These are phyloP conservation scores for Apium graveolens DNA, from an alignment of 129 eudicot species.

Conservation along the genomic window DNA sequence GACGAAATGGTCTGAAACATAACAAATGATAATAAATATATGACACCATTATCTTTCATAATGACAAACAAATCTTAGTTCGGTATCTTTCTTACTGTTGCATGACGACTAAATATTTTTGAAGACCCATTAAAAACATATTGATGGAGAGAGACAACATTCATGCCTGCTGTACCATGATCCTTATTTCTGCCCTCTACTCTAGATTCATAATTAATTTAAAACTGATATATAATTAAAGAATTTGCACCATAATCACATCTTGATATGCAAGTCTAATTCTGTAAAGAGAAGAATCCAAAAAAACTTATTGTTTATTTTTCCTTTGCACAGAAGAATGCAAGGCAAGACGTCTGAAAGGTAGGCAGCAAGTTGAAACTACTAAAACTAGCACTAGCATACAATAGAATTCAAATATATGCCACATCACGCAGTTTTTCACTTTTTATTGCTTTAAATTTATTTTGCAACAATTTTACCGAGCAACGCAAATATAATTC, in stretches of 20 bases:
- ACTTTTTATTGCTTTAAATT: too few species aligned
- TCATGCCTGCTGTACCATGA: not conserved
- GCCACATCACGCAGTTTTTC: not conserved
- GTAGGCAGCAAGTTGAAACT: not conserved
- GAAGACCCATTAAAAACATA: not conserved
- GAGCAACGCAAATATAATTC: not conserved
- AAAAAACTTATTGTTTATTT: not conserved
- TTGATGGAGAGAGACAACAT: not conserved
- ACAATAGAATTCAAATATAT: not conserved
- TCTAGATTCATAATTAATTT: not conserved
- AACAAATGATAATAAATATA: not conserved
- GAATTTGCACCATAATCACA: not conserved
- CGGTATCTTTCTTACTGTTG: not conserved
- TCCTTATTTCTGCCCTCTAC: not conserved
- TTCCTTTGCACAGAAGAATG: not conserved
- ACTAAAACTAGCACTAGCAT: not conserved
- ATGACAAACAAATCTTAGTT: not conserved
- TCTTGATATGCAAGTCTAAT: not conserved
- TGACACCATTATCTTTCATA: not conserved
- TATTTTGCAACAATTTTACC: not conserved
- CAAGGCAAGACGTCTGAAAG: not conserved
- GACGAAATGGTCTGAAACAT: constrained; percentile 55
- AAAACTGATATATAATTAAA: not conserved
- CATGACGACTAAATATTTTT: not conserved
- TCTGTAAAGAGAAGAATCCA: not conserved